Percentiles rank a stretch among this genome's conserved stretches.
Evolutionary conservation across 208 protist genomes (phyloP).

Genomic region (Leptomonas pyrrhocoris): DNA sequence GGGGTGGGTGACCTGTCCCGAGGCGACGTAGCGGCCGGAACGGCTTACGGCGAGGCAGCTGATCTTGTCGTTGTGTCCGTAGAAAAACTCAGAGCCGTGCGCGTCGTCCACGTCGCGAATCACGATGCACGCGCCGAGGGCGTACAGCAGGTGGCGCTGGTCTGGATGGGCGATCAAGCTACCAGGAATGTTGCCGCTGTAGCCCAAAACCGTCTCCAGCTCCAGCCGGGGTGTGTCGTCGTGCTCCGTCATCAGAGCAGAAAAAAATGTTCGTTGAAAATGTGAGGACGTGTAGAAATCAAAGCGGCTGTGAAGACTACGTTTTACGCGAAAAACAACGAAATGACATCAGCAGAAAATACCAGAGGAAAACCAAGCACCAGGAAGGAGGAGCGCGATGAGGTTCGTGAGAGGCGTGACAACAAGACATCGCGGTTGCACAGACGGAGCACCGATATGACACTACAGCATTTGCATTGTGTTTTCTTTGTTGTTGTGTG

Average conservation of each 20-base stretch:
- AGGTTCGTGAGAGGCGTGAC: too few relatives aligned
- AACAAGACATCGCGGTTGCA: too few relatives aligned
- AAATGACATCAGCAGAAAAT: too few relatives aligned
- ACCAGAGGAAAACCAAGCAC: too few relatives aligned
- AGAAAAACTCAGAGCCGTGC: conserved; percentile 87
- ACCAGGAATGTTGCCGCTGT: conserved; percentile 80
- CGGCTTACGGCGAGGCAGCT: conserved; percentile 92
- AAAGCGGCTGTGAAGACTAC: too few relatives aligned
- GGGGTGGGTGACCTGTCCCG: conserved; percentile 94
- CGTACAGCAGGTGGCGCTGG: conserved; percentile 91
- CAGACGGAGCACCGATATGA: too few relatives aligned
- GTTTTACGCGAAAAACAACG: neutral
- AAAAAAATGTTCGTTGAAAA: neutral
- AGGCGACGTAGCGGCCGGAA: conserved; percentile 92
- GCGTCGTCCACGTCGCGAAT: conserved; percentile 86
- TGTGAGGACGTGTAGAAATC: neutral
- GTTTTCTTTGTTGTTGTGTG: too few relatives aligned
- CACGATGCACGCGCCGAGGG: conserved; percentile 93
- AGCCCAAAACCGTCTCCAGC: conserved; percentile 86
- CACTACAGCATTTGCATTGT: neutral
- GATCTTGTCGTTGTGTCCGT: conserved; percentile 95
- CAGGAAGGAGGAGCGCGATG: too few relatives aligned
- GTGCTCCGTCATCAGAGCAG: conserved; percentile 58
- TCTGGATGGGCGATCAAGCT: conserved; percentile 91
- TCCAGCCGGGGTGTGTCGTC: conserved; percentile 63